Percentiles rank a stretch among this genome's conserved stretches.
These are phyloP conservation scores for Lineolata rhizophorae DNA, from an alignment of 495 filamentous ascomycete species.

Conservation along the genomic window DNA sequence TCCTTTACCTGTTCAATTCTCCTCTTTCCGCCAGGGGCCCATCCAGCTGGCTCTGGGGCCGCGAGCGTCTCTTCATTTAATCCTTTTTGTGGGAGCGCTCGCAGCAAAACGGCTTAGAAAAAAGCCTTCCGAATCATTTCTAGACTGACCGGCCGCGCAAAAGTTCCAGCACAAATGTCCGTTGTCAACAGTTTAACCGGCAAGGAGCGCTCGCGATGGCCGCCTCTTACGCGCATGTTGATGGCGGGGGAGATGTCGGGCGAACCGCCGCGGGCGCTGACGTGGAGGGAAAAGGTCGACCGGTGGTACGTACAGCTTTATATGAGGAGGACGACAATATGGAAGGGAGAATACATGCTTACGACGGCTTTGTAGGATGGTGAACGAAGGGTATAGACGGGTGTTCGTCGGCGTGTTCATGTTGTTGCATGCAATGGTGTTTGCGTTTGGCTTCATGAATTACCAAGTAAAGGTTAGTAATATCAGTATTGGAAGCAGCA, in stretches of 20 bases:
- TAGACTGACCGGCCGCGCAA: too few species aligned
- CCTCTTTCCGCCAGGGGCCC: too few species aligned
- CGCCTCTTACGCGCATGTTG: slow-evolving; percentile 16
- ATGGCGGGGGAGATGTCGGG: slow-evolving; percentile 35
- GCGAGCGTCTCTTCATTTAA: too few species aligned
- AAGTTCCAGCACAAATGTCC: too few species aligned
- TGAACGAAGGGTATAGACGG: slow-evolving; percentile 60
- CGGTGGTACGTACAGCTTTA: slow-evolving; percentile 25
- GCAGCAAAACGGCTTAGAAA: too few species aligned
- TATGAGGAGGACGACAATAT: slow-evolving; percentile 24
- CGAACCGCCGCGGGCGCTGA: slow-evolving; percentile 37
- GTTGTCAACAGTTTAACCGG: too few species aligned
- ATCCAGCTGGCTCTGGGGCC: too few species aligned
- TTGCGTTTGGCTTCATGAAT: slow-evolving; percentile 53
- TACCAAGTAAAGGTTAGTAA: slow-evolving; percentile 35
- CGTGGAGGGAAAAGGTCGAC: slow-evolving; percentile 25
- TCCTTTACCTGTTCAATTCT: too few species aligned
- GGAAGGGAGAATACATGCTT: slow-evolving; percentile 17
- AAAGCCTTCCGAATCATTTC: too few species aligned
- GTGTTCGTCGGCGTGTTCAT: slow-evolving; percentile 52
- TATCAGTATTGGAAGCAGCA: too few species aligned
- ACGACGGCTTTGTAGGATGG: slow-evolving; percentile 38
- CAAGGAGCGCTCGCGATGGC: slow-evolving; percentile 15
- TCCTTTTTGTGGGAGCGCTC: too few species aligned
- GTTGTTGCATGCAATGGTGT: slow-evolving; percentile 41